Conservation (phyloP, 257 asterid genomes). For the Plantago ovata region DNA sequence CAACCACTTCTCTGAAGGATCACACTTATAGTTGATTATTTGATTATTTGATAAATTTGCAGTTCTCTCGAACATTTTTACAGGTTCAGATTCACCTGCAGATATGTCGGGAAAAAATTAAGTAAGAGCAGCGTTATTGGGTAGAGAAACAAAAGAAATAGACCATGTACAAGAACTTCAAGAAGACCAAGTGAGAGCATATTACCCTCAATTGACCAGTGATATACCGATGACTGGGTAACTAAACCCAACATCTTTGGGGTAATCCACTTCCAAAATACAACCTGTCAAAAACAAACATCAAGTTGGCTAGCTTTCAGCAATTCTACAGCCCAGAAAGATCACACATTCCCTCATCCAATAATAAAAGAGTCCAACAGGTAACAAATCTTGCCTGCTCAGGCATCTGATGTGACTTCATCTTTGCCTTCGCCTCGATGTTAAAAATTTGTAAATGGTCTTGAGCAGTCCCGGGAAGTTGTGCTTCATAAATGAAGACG, state of each 20-base stretch:
- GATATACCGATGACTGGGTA: conserved; percentile 85
- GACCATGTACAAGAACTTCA: conserved; percentile 3
- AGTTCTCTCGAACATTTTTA: conserved; percentile 91
- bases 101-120: conserved; percentile 15
- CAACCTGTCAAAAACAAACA: conserved; percentile 52
- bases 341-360: conserved; percentile 6
- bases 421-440: conserved; percentile 91
- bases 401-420: conserved; percentile 96
- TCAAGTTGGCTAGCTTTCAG: conserved; percentile 16
- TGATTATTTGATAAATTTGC: conserved; percentile 90
- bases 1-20: conserved; percentile 98
- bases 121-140: conserved; percentile 13
- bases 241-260: conserved; percentile 95
- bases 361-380: conserved; percentile 13
- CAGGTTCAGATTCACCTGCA: conserved; percentile 91
- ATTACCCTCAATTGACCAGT: conserved; percentile 92
- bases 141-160: not conserved
- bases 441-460: conserved; percentile 98
- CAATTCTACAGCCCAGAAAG: conserved; percentile 6
- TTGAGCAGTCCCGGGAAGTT: conserved; percentile 89
- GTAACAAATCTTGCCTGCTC: conserved; percentile 64
- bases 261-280: conserved; percentile 97
- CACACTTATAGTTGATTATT: conserved; percentile 90
- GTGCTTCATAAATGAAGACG: conserved; percentile 62
- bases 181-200: conserved; percentile 12